These are phyloP conservation scores for Aspergillus ibericus DNA, from an alignment of 2,329 filamentous ascomycete genomes.

Conservation along the genomic window DNA sequence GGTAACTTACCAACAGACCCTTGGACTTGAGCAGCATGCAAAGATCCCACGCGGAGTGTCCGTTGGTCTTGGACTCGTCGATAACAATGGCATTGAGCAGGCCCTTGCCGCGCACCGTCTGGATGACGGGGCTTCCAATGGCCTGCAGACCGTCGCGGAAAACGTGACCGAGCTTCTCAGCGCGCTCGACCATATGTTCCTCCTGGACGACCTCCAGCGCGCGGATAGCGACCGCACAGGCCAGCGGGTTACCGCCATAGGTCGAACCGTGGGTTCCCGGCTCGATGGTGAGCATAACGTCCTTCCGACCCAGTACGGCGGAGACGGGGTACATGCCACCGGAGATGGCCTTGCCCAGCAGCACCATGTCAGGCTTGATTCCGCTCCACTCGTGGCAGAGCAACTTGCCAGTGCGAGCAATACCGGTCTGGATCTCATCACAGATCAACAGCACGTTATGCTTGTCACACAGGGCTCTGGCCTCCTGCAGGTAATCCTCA, in stretches of 20 bases:
- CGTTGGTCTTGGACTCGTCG: conserved; percentile 80
- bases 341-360: conserved; percentile 95
- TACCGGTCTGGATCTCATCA: conserved; percentile 98
- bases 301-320: conserved; percentile 80
- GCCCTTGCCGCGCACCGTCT: conserved; percentile 84
- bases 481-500: conserved; percentile 78
- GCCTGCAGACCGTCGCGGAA: conserved; percentile 78
- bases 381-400: conserved; percentile 92
- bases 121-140: conserved; percentile 78
- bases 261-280: conserved; percentile 96
- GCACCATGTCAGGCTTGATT: conserved; percentile 92
- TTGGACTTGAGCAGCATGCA: conserved; percentile 95
- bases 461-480: conserved; percentile 84
- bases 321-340: conserved; percentile 99
- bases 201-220: conserved; percentile 92
- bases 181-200: conserved; percentile 80
- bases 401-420: conserved; percentile 90
- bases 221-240: conserved; percentile 91
- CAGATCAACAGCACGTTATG: conserved; percentile 95
- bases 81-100: conserved; percentile 95
- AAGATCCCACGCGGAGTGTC: conserved; percentile 91
- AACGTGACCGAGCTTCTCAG: conserved; percentile 74
- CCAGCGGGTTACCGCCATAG: conserved; percentile 96
- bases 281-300: conserved; percentile 94
- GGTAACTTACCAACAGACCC: conserved; percentile 74